phyloP scores from a whole-genome alignment of 805 yeast species.

The Yamadazyma sp. region DNA sequence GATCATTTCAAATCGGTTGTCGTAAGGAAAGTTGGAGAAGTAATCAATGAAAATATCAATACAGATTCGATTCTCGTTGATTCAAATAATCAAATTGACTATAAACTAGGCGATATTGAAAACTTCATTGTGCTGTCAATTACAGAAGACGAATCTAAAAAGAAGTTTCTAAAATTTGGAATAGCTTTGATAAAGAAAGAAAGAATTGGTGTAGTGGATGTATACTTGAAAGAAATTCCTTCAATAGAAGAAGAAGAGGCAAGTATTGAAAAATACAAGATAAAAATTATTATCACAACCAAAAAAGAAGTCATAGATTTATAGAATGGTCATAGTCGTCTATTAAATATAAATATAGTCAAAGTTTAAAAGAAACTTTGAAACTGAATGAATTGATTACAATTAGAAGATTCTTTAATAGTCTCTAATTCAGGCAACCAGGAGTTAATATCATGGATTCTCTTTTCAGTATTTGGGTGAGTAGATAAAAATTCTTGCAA shows the following conservation, averaged over 20 bases:
- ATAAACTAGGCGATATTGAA: conserved; percentile 11
- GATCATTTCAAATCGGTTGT: conserved; percentile 32
- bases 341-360: not conserved
- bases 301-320: not conserved
- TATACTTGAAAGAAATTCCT: conserved; percentile 25
- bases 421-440: conserved; percentile 65
- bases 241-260: conserved; percentile 5
- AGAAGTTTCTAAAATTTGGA: conserved; percentile 31
- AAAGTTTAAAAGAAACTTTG: conserved; percentile 3
- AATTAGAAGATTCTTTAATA: conserved; percentile 28
- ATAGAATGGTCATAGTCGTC: not conserved
- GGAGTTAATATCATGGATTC: conserved; percentile 62
- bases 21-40: conserved; percentile 20
- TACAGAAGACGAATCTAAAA: conserved; percentile 5
- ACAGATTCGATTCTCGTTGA: conserved; percentile 20
- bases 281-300: conserved; percentile 8
- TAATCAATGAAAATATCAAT: conserved; percentile 23
- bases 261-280: conserved; percentile 15
- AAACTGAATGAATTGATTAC: conserved; percentile 11
- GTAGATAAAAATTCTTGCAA: conserved; percentile 72
- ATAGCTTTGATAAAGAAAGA: conserved; percentile 25
- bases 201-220: conserved; percentile 32
- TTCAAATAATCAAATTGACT: conserved; percentile 29
- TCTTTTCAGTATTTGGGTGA: conserved; percentile 79
- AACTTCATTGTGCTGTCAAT: conserved; percentile 12